Base-by-base conservation (phyloP, 805 yeast genomes). In the Lipomyces anomalus region DNA sequence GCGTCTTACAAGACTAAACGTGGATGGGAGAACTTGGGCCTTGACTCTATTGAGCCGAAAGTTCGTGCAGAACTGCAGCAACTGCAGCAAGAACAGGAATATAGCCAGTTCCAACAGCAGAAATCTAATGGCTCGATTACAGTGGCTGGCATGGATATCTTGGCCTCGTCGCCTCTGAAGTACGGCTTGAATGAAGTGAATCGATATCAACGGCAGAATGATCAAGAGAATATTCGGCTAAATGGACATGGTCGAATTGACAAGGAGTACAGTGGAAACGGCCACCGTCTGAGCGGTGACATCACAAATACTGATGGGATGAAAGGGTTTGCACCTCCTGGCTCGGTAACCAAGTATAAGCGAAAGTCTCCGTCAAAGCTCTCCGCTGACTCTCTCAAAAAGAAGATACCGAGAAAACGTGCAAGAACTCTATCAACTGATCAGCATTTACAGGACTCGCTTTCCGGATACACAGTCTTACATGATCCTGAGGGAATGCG, bases 1-100 rank as follows among this genome's bases (percentile, higher is more conserved):
- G 74, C 74, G 5, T 58, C 67, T 22, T 62, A 60, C 61, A 69
- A 69, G 54, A 59, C 73, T 39, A 62, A 61, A 42, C 59, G 67
- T 4, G 71, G 71, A 26, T 64, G 67, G 64, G 66, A 63, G 52
- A 58, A 61, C 44, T 57, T 66, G 32, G 57, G 57, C 29, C 52
- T 67, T 24, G 68, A 65, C 38, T 38, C 61, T 13, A 61, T 67
- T 35, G 70, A 67, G 50, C 69, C 68, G 13, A 54, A 53, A 33
- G 50, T 65, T 23, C 52, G 42, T 22, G 41, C 40, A 23, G 57
- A 50, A 28, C 13, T 9, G 30, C 30, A 26, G 30, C 30, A 9
- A 13, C 30, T 26, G 30, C 30, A 26, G 30, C 9, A 26, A 9
- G 30, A 26, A 13, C 30, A 9, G 11, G 30, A 26, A 13, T n/a